Percentiles rank a stretch among this genome's conserved stretches.
Conservation (phyloP, 2,329 filamentous ascomycete genomes). For the Cercospora sojina region DNA sequence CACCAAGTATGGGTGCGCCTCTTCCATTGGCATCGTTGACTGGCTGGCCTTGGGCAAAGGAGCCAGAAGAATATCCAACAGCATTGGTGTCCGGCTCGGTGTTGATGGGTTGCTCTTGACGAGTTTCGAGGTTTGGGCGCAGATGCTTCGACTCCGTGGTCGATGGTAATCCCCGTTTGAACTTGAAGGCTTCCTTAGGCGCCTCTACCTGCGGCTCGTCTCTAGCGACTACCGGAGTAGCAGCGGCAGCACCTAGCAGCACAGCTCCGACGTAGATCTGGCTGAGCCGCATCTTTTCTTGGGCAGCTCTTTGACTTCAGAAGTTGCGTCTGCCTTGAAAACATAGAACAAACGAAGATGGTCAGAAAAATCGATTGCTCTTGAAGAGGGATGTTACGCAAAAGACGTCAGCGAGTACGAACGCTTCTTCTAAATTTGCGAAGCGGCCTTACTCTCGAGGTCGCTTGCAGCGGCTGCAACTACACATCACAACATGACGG, state of each 20-base stretch:
- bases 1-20: constrained; percentile 43
- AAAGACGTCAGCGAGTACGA: neutral
- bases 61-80: constrained; percentile 28
- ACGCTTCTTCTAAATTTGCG: neutral
- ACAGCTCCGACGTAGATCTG: neutral
- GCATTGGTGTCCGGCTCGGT: constrained; percentile 14
- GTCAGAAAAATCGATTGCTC: neutral
- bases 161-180: neutral
- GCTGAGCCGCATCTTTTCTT: neutral
- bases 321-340: neutral
- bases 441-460: neutral
- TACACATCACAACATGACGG: neutral
- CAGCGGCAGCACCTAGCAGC: neutral
- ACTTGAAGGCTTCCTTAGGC: neutral
- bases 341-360: neutral
- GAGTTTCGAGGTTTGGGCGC: neutral
- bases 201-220: neutral
- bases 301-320: neutral
- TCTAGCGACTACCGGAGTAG: neutral
- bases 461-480: neutral
- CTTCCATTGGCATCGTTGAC: constrained; percentile 57
- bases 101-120: constrained; percentile 16
- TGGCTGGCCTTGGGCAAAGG: constrained; percentile 56
- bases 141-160: neutral
- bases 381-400: neutral